Percentiles rank a stretch among this genome's conserved stretches.
phyloP scores from a whole-genome alignment of 306 rosid species.

The Lathyrus sativus region DNA sequence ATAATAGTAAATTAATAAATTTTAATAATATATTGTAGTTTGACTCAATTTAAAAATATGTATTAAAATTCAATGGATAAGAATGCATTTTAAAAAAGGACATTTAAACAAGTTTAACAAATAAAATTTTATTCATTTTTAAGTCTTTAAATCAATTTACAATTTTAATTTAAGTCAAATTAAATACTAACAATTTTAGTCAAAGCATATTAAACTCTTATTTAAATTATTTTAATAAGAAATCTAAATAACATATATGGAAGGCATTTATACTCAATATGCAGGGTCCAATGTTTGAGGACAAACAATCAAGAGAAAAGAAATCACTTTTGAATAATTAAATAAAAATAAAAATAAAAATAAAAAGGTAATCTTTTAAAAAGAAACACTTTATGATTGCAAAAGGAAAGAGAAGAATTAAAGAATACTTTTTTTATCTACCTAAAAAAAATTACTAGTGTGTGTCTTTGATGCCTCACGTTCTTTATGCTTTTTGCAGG shows the following conservation, averaged over 20 bases:
- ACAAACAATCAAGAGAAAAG: constrained; percentile 15
- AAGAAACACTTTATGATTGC: constrained; percentile 29
- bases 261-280: constrained; percentile 25
- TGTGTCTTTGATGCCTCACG: constrained; percentile 64
- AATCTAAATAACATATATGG: constrained; percentile 13
- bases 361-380: constrained; percentile 37
- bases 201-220: no score
- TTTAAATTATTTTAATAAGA: not conserved
- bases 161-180: no score
- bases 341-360: not conserved
- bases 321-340: constrained; percentile 19
- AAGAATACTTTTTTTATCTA: constrained; percentile 6
- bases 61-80: no score
- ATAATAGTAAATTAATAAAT: no score
- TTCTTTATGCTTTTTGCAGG: constrained; percentile 67
- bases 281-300: constrained; percentile 39
- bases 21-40: no score
- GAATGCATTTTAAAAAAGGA: no score
- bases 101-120: no score
- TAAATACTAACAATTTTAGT: no score
- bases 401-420: constrained; percentile 12
- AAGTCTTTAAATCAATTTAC: no score
- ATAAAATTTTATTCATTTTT: no score
- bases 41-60: no score
- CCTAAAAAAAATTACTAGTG: not conserved